A percentile compares a stretch with the other conserved stretches of the same genome.
Evolutionary conservation across 2,329 filamentous ascomycete species (phyloP).

Genomic region (Hypomyces rosellus): DNA sequence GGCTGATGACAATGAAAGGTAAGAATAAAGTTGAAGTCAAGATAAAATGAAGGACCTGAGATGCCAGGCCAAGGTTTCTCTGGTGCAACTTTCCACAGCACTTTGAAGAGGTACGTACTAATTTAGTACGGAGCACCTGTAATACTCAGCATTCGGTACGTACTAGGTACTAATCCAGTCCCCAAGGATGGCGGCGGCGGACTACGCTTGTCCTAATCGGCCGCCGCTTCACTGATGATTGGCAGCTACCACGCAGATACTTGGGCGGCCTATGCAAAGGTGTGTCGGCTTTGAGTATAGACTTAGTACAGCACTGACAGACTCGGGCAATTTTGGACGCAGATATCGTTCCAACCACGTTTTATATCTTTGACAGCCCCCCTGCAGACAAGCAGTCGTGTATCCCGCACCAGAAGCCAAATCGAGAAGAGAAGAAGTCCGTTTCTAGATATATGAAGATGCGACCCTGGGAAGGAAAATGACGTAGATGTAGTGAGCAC

Average conservation of each 20-base stretch:
- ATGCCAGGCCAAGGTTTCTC: too few relatives aligned
- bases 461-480: neutral
- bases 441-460: neutral
- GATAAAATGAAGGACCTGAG: too few relatives aligned
- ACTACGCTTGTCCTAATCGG: conserved; percentile 8
- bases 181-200: conserved; percentile 4
- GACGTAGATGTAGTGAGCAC: neutral
- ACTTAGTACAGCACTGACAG: neutral
- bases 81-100: too few relatives aligned
- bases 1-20: too few relatives aligned
- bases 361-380: neutral
- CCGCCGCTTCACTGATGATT: neutral
- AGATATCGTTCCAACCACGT: neutral
- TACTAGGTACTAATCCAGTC: too few relatives aligned
- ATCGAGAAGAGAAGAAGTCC: neutral
- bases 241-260: neutral
- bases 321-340: neutral
- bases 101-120: too few relatives aligned
- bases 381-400: neutral
- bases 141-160: too few relatives aligned
- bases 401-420: too few relatives aligned
- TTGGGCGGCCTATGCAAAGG: neutral
- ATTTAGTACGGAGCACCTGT: neutral
- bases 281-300: neutral
- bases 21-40: neutral